phyloP scores from a whole-genome alignment of 352 stramenopile species.

The Phytophthora megakarya region DNA sequence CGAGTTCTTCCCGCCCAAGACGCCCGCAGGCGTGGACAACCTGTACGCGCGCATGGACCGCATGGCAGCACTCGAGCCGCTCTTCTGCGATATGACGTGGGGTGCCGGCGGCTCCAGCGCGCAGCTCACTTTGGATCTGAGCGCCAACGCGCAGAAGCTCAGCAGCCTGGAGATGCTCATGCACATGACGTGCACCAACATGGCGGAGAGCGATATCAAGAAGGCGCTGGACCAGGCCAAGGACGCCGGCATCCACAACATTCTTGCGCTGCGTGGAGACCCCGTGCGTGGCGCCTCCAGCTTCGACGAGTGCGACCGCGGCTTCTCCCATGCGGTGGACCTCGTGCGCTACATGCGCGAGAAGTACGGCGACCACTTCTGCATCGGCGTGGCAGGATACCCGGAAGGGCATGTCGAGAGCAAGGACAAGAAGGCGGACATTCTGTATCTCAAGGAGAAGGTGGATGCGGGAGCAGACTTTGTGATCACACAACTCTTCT shows the following conservation, averaged over 20 bases:
- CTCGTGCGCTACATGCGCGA: constrained; percentile 97
- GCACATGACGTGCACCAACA: constrained; percentile 99
- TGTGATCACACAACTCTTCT: constrained; percentile 99
- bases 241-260: constrained; percentile 97
- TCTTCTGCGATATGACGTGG: constrained; percentile 99
- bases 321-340: constrained; percentile 95
- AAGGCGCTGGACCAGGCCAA: constrained; percentile 92
- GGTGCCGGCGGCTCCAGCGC: constrained; percentile 96
- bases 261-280: constrained; percentile 97
- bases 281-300: constrained; percentile 90
- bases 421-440: constrained; percentile 89
- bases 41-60: constrained; percentile 97
- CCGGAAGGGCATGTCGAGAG: constrained; percentile 96
- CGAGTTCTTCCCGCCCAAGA: constrained; percentile 99
- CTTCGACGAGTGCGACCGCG: constrained; percentile 92
- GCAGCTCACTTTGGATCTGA: constrained; percentile 96
- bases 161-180: constrained; percentile 93
- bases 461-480: constrained; percentile 97
- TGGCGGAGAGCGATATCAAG: constrained; percentile 93
- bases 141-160: constrained; percentile 91
- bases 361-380: constrained; percentile 96
- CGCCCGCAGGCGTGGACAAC: constrained; percentile 95
- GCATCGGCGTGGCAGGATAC: constrained; percentile 97
- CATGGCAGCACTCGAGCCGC: constrained; percentile 93
- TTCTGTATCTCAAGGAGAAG: constrained; percentile 98